Evolutionary conservation across 2,329 filamentous ascomycete genomes (phyloP), one percentile per base, ranked within the genome.

Genomic region (Myriangium duriaei): DNA sequence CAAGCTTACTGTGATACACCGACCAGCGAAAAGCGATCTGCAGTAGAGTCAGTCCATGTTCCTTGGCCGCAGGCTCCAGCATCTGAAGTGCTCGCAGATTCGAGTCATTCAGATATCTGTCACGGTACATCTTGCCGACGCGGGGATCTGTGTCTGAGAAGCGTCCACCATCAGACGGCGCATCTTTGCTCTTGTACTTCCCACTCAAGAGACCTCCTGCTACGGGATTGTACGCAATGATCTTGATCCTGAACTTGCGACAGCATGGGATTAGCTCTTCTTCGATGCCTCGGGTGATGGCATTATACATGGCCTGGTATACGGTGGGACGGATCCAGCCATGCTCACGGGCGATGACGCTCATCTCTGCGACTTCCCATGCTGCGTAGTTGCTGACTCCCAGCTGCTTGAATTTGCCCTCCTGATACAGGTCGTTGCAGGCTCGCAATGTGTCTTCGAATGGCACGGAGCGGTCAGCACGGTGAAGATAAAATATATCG

Each of bases 281-380:
- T 40, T 68, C 65, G 6, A 51, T 53, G 3, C 54, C 47, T 35
- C 65, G 53, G 2, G 57, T 55, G 11, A 68, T 48, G 7, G 57
- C 50, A 35, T 67, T 65, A 46, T 69, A 68, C 6, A 62, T 54
- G 1, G 64, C 63, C 41, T 69, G 58, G 41, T 64, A 68, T 2
- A 64, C 59, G 11, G 48, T 53, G 0, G 65, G 65, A 42, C 57
- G 58, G 11, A 62, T 53, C 13, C 48, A 65, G 1, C 56, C 57
- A 1, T 55, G 49, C 11, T 57, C 41, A 30, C 63, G 53, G 42
- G 63, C 67, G 14, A 67, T 59, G 11, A 57, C 51, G 16, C 63
- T 32, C 3, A 67, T 49, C 19, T 53, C 33, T 32, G 62, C 53
- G 1, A 69, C 63, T 42, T 68, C 62, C 4, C 53, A 56, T 1